Evolutionary conservation across 2,329 filamentous ascomycete species (phyloP).

Genomic region (Fusarium xyrophilum): DNA sequence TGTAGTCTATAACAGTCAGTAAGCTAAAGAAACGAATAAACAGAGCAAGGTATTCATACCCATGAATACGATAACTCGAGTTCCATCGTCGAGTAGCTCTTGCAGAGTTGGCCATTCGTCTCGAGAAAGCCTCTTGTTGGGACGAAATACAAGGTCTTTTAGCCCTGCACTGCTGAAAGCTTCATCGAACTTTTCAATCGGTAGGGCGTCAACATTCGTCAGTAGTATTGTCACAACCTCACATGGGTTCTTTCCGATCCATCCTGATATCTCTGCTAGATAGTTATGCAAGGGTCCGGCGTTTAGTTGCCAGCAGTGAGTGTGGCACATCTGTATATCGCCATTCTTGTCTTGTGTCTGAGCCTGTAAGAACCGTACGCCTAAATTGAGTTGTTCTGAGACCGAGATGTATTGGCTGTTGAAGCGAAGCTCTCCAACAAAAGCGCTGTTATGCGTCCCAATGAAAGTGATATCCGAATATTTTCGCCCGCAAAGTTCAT

Average conservation of each 20-base stretch:
- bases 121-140: conserved; percentile 50
- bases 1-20: conserved; percentile 60
- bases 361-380: conserved; percentile 69
- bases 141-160: conserved; percentile 62
- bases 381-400: conserved; percentile 63
- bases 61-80: conserved; percentile 74
- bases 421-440: conserved; percentile 61
- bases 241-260: conserved; percentile 64
- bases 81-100: conserved; percentile 66
- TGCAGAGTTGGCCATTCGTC: conserved; percentile 74
- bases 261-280: conserved; percentile 63
- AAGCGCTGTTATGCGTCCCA: conserved; percentile 71
- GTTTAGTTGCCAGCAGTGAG: conserved; percentile 65
- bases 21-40: not conserved
- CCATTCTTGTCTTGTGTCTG: conserved; percentile 65
- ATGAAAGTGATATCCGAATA: conserved; percentile 69
- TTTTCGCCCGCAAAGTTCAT: conserved; percentile 60
- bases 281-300: conserved; percentile 63
- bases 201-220: conserved; percentile 66
- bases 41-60: conserved; percentile 50
- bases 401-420: conserved; percentile 69
- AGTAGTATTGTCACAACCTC: conserved; percentile 70
- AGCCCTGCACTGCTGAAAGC: conserved; percentile 64
- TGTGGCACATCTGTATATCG: conserved; percentile 68
- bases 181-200: conserved; percentile 60